phyloP scores from a whole-genome alignment of 805 yeast species.

The Ogataea thermomethanolica region DNA sequence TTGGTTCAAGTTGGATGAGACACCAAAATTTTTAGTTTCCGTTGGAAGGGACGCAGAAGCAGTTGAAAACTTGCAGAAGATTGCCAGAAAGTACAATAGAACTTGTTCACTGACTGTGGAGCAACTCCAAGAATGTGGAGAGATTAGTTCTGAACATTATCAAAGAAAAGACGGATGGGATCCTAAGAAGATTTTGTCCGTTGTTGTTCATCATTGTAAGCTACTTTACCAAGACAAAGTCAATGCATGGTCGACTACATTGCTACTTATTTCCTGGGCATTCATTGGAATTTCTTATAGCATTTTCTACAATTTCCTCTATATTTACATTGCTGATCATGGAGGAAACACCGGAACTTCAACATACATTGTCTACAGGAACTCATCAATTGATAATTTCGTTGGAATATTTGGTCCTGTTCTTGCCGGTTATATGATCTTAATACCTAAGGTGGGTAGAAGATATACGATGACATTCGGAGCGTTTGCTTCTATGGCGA shows the following conservation, averaged over 20 bases:
- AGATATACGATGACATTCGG: conserved; percentile 55
- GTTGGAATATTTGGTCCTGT: conserved; percentile 52
- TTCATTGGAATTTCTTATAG: conserved; percentile 58
- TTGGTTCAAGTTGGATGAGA: conserved; percentile 45
- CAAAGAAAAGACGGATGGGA: conserved; percentile 25
- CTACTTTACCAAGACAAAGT: conserved; percentile 44
- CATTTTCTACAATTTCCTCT: conserved; percentile 51
- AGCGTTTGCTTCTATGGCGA: conserved; percentile 50
- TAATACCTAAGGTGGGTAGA: conserved; percentile 43
- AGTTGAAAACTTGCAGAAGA: conserved; percentile 38
- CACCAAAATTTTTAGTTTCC: conserved; percentile 53
- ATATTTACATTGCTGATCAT: conserved; percentile 46
- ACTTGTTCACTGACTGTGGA: conserved; percentile 42
- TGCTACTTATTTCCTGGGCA: conserved; percentile 52
- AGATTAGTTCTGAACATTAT: conserved; percentile 29
- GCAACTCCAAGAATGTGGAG: conserved; percentile 44
- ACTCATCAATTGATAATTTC: conserved; percentile 44
- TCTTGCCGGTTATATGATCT: conserved; percentile 41
- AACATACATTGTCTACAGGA: conserved; percentile 42
- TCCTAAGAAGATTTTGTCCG: conserved; percentile 21
- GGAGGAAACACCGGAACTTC: conserved; percentile 46
- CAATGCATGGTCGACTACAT: conserved; percentile 42
- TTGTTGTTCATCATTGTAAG: conserved; percentile 14
- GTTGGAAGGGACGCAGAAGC: conserved; percentile 52
- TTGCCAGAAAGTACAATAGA: conserved; percentile 45